Conservation (phyloP, 192 early-diverging fungal genomes). For the Obelidium mucronatum region DNA sequence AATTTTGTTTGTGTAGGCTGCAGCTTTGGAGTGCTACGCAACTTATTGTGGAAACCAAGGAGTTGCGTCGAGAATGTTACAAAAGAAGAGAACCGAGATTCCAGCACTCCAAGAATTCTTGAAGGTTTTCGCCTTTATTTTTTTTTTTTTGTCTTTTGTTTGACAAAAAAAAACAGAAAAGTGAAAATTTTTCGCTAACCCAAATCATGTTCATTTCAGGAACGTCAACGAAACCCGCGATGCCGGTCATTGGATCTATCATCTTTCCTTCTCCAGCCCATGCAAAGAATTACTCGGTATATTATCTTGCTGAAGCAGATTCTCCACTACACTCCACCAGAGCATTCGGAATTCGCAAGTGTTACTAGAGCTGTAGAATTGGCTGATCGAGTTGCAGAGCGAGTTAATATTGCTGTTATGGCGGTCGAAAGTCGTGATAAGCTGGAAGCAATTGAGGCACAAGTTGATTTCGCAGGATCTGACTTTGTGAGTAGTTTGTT, state of each 20-base stretch:
- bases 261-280: slow-evolving; percentile 70
- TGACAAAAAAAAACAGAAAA: too few relatives aligned
- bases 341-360: slow-evolving; percentile 56
- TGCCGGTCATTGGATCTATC: slow-evolving; percentile 80
- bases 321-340: slow-evolving; percentile 61
- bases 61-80: slow-evolving; percentile 65
- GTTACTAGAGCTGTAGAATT: slow-evolving; percentile 51
- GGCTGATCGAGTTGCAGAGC: slow-evolving; percentile 50
- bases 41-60: slow-evolving; percentile 74
- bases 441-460: slow-evolving; percentile 54
- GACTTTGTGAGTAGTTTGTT: slow-evolving; percentile 26
- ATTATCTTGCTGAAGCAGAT: slow-evolving; percentile 63
- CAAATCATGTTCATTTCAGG: slow-evolving; percentile 8
- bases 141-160: not conserved
- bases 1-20: slow-evolving; percentile 42
- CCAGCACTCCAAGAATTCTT: slow-evolving; percentile 65
- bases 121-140: slow-evolving; percentile 55
- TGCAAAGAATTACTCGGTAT: slow-evolving; percentile 68
- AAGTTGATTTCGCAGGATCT: slow-evolving; percentile 65
- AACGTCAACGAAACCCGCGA: slow-evolving; percentile 63
- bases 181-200: slow-evolving; percentile 16
- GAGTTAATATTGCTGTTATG: slow-evolving; percentile 54
- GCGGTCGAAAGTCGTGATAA: slow-evolving; percentile 60
- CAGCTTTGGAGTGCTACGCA: slow-evolving; percentile 65
- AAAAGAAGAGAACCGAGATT: slow-evolving; percentile 60